Evolutionary conservation across 805 yeast species (phyloP), one percentile per base, ranked within the genome.

Genomic region (Ascoidea tarda): DNA sequence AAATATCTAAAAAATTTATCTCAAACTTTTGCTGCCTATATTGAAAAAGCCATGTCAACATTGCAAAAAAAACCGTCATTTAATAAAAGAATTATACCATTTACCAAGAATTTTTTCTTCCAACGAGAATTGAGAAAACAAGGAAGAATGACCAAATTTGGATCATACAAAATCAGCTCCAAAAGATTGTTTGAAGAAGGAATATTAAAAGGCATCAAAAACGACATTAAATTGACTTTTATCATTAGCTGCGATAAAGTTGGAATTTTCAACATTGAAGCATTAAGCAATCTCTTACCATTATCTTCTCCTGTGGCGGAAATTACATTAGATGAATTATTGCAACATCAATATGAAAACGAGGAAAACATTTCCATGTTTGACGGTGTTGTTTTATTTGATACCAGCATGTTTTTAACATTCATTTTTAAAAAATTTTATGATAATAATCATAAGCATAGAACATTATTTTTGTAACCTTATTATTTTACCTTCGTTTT

Each of bases 401-500:
- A 83, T 62, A 81, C 91, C 4, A 76, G 82, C 54, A 71, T 79
- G 50, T 67, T 87, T 58, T 72, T 84, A 16, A 76, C 78, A n/a
- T 78, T 89, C 55, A 77, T 89, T 21, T 82, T 87, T 65, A 74
- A 74, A 57, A 83, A 84, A 65, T 88, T 88, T 63, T 84, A 84
- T 60, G 28, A 21, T 21, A 21, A 21, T 21, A 21, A 21, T 21
- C 28, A 21, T 21, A 21, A 21, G 28, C 28, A 21, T 21, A 21
- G 28, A 21, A 21, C 28, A 21, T 21, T 21, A 21, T 21, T 21
- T 21, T 21, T 21, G 28, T 21, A 21, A 21, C 28, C 28, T 21
- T 21, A 21, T 21, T 21, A 21, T 21, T 21, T 21, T 21, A 21
- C 28, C 28, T 21, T 21, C 28, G 28, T 21, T 21, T 21, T 21